These are phyloP conservation scores for Aspergillus affinis DNA, from an alignment of 495 filamentous ascomycete species.

Conservation along the genomic window DNA sequence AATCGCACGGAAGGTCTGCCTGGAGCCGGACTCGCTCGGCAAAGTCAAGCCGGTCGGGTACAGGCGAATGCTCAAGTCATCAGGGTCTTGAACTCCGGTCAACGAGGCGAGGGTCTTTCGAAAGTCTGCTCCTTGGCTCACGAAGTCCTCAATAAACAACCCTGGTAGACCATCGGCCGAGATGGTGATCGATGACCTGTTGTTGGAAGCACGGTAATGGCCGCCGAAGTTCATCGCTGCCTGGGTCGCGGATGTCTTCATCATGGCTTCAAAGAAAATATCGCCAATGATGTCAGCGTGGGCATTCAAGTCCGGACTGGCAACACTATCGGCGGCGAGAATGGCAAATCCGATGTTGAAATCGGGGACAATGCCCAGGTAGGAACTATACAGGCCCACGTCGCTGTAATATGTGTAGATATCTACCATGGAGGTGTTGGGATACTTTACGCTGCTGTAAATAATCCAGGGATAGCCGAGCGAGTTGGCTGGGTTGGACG, in stretches of 20 bases:
- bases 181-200: slow-evolving; percentile 26
- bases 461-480: slow-evolving; percentile 46
- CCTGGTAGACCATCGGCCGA: slow-evolving; percentile 43
- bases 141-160: slow-evolving; percentile 45
- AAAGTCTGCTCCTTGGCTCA: slow-evolving; percentile 52
- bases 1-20: slow-evolving; percentile 44
- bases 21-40: slow-evolving; percentile 12
- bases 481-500: slow-evolving; percentile 46
- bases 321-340: slow-evolving; percentile 36
- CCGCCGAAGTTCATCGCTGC: slow-evolving; percentile 43
- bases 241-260: slow-evolving; percentile 43
- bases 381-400: slow-evolving; percentile 40
- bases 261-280: slow-evolving; percentile 40
- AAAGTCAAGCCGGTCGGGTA: slow-evolving; percentile 40
- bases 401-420: slow-evolving; percentile 52
- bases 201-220: slow-evolving; percentile 28
- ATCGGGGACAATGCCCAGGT: slow-evolving; percentile 48
- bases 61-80: slow-evolving; percentile 40
- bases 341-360: slow-evolving; percentile 51
- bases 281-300: slow-evolving; percentile 30
- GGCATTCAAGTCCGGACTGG: slow-evolving; percentile 23
- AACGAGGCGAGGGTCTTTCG: slow-evolving; percentile 22
- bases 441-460: slow-evolving; percentile 26
- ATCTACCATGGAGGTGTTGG: slow-evolving; percentile 40
- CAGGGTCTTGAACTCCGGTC: slow-evolving; percentile 29